phyloP scores from a whole-genome alignment of 1,284 basidiomycete species.

The Cryptococcus amylolentus region DNA sequence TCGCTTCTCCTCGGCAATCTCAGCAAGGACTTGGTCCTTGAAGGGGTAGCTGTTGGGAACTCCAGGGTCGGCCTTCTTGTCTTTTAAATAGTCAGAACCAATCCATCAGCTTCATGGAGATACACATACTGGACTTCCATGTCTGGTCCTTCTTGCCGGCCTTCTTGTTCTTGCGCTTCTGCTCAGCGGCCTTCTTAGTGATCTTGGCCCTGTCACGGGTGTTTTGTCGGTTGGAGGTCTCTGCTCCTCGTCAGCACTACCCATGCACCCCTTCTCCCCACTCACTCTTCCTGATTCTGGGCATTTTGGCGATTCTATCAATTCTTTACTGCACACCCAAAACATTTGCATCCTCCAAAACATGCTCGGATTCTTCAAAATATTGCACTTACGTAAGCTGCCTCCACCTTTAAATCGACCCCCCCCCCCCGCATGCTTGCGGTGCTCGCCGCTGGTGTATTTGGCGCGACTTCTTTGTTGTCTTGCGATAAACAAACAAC shows the following conservation, averaged over 20 bases:
- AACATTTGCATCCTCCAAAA: background rate
- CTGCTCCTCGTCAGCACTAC: conserved; percentile 51
- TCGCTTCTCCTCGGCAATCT: conserved; percentile 75
- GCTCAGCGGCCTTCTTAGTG: conserved; percentile 73
- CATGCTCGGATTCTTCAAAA: conserved; percentile 5
- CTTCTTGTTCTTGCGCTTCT: conserved; percentile 72
- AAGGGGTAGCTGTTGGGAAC: conserved; percentile 97
- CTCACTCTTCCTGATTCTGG: conserved; percentile 70
- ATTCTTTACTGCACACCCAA: background rate
- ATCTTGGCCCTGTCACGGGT: conserved; percentile 73
- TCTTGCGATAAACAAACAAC: conserved; percentile 8
- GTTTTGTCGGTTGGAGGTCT: conserved; percentile 75
- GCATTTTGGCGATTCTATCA: conserved; percentile 54
- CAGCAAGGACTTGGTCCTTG: conserved; percentile 94
- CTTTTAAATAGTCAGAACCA: conserved; percentile 48
- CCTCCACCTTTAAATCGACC: conserved; percentile 4
- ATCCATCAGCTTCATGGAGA: background rate
- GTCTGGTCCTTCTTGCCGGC: conserved; percentile 76
- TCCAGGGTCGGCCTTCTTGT: conserved; percentile 81
- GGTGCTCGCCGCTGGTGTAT: background rate
- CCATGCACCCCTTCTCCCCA: background rate
- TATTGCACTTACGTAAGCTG: conserved; percentile 12
- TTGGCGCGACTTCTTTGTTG: conserved; percentile 19
- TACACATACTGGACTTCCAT: conserved; percentile 82
- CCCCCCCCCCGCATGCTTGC: background rate